These are phyloP conservation scores for Dendrothele bispora DNA, from an alignment of 768 basidiomycete genomes.

Conservation along the genomic window DNA sequence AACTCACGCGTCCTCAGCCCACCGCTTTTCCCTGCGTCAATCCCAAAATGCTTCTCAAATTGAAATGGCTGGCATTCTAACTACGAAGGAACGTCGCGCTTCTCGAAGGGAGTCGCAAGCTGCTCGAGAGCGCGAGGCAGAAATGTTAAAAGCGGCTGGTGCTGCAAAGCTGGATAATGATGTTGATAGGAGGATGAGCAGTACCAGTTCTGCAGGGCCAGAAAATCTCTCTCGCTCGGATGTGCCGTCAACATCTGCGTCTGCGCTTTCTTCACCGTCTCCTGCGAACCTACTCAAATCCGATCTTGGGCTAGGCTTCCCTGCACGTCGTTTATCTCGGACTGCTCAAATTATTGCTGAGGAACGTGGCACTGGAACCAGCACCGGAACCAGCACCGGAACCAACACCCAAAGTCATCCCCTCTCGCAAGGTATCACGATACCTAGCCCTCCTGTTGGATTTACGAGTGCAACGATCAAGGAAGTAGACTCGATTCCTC, in stretches of 20 bases:
- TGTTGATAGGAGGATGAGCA: not conserved
- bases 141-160: too few relatives aligned
- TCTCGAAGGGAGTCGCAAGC: not conserved
- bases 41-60: not conserved
- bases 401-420: too few relatives aligned
- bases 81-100: not conserved
- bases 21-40: not conserved
- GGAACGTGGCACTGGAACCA: constrained; percentile 2
- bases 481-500: constrained; percentile 2
- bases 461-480: not conserved
- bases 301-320: not conserved
- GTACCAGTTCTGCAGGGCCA: not conserved
- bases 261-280: not conserved
- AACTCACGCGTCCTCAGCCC: not conserved
- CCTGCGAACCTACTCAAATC: not conserved
- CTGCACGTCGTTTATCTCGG: constrained; percentile 5
- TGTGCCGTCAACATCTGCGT: not conserved
- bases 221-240: not conserved
- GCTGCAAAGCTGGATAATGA: not conserved
- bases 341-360: constrained; percentile 8
- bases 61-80: not conserved
- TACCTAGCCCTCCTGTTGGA: constrained; percentile 3
- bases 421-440: constrained; percentile 2
- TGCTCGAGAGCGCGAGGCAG: not conserved
- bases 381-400: too few relatives aligned